Evolutionary conservation across 768 basidiomycete genomes (phyloP).

Genomic region (Wakefieldia striispora): DNA sequence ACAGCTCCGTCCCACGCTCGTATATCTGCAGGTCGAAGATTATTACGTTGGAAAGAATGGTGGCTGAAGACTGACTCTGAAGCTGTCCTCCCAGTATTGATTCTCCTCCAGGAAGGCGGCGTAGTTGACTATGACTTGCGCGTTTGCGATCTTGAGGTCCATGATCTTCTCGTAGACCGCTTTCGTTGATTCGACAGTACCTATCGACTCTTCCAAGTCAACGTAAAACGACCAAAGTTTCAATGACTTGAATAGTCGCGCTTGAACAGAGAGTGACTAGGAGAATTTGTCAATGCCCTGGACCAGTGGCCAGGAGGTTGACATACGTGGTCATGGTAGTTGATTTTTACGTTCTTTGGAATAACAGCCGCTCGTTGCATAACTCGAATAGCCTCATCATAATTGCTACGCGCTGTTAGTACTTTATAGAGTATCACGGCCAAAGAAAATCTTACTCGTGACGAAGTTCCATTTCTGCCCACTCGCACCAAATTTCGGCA

Average conservation of each 20-base stretch:
- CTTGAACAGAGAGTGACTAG: slow-evolving; percentile 81
- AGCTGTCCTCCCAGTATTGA: slow-evolving; percentile 97
- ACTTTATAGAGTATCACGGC: neutral
- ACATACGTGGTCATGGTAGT: slow-evolving; percentile 91
- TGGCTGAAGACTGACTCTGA: slow-evolving; percentile 70
- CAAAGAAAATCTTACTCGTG: slow-evolving; percentile 68
- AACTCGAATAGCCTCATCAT: slow-evolving; percentile 90
- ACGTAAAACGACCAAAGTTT: slow-evolving; percentile 99
- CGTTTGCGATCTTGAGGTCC: slow-evolving; percentile 95
- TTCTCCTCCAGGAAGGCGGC: slow-evolving; percentile 97
- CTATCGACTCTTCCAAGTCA: slow-evolving; percentile 96
- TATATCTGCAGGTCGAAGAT: slow-evolving; percentile 59
- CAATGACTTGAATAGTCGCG: slow-evolving; percentile 92
- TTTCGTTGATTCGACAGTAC: slow-evolving; percentile 89
- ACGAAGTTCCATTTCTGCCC: slow-evolving; percentile 97
- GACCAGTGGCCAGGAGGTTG: neutral
- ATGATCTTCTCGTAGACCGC: slow-evolving; percentile 94
- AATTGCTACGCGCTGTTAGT: slow-evolving; percentile 62
- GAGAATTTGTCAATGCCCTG: slow-evolving; percentile 12
- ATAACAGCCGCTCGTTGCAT: slow-evolving; percentile 96
- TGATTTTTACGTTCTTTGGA: slow-evolving; percentile 87
- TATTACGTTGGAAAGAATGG: neutral
- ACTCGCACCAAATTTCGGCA: slow-evolving; percentile 99
- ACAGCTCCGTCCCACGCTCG: slow-evolving; percentile 94
- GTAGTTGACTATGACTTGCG: slow-evolving; percentile 96